Percentiles rank a stretch among this genome's conserved stretches.
phyloP scores from a whole-genome alignment of 306 rosid genomes.

The Dryas drummondii region DNA sequence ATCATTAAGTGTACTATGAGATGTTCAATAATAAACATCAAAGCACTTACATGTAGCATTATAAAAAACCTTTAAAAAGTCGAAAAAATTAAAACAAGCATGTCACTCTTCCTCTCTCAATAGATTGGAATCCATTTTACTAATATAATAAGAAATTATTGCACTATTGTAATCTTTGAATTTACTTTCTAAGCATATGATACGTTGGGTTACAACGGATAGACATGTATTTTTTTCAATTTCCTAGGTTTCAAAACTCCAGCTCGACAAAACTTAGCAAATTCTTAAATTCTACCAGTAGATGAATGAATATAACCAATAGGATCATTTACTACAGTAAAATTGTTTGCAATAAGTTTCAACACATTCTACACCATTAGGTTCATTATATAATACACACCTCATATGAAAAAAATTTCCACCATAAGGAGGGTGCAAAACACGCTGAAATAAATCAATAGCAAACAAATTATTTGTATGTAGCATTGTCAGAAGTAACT shows the following conservation, averaged over 20 bases:
- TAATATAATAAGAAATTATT: background rate
- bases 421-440: background rate
- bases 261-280: background rate
- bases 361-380: background rate
- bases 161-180: background rate
- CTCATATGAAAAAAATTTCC: background rate
- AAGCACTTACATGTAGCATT: too few relatives aligned
- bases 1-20: too few relatives aligned
- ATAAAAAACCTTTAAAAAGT: background rate
- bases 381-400: background rate
- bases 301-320: background rate
- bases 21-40: too few relatives aligned
- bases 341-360: background rate
- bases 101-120: background rate
- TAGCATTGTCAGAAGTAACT: background rate
- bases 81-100: background rate
- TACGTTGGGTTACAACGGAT: background rate
- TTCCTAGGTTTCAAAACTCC: background rate
- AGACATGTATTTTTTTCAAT: background rate
- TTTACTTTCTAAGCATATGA: background rate
- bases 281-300: background rate
- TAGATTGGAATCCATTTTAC: background rate
- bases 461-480: background rate
- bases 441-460: background rate
- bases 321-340: background rate